A percentile compares a stretch with the other conserved stretches of the same genome.
Conservation (phyloP, 345 rosid genomes). For the Luvunga scandens region DNA sequence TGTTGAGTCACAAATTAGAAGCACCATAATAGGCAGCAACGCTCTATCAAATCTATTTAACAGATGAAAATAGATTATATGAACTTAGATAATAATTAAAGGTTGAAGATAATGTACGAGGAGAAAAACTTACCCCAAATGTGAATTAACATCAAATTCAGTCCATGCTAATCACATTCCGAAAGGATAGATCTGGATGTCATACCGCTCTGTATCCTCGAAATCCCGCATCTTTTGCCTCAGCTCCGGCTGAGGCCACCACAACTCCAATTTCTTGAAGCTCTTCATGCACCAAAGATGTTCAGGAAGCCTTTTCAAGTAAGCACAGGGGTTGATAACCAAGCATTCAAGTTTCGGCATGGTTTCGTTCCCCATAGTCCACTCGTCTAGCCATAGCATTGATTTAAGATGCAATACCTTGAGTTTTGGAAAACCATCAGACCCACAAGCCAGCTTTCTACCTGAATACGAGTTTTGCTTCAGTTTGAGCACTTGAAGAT, state of each 20-base stretch:
- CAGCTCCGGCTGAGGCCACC: neutral
- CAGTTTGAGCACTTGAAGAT: neutral
- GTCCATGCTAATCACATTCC: neutral
- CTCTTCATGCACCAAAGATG: neutral
- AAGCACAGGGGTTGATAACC: neutral
- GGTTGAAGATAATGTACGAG: too few relatives aligned
- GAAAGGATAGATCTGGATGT: neutral
- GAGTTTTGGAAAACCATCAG: neutral
- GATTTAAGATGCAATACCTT: slow-evolving; percentile 8
- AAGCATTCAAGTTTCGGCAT: neutral
- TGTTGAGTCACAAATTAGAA: too few relatives aligned
- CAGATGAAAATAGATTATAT: too few relatives aligned
- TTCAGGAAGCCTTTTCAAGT: slow-evolving; percentile 1
- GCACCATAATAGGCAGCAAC: too few relatives aligned
- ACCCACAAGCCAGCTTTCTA: neutral
- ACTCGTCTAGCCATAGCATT: slow-evolving; percentile 3
- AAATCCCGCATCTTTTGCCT: neutral
- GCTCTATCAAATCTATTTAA: too few relatives aligned
- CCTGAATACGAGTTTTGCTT: neutral
- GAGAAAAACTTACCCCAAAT: too few relatives aligned
- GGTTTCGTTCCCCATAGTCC: neutral
- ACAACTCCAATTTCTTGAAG: neutral
- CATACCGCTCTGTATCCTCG: neutral
- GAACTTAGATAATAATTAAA: too few relatives aligned
- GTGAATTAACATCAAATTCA: too few relatives aligned